Evolutionary conservation across 495 filamentous ascomycete genomes (phyloP), one percentile per base, ranked within the genome.

Genomic region (Podospora sp.): DNA sequence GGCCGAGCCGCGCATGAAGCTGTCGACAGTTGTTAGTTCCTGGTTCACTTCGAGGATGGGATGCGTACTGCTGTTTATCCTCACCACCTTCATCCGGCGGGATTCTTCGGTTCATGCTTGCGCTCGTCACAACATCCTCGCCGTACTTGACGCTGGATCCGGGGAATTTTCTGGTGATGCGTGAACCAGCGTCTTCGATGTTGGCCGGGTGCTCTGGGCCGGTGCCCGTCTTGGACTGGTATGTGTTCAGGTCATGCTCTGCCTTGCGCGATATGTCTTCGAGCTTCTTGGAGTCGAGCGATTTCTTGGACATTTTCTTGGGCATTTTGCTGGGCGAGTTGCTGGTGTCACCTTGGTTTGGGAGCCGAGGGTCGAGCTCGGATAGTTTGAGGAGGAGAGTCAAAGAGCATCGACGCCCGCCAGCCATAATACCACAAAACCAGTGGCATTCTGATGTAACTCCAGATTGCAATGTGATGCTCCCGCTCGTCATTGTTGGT

Each of bases 181-280:
- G 73, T 40, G 79, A 73, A 27, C 76, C 77, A 0, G 73, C 62
- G 11, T 78, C 74, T 2, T 77, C 76, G 26, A 69, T 67, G 1
- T 59, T 67, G 2, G 72, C 57, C 3, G 62, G 64, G 49, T 66
- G 73, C 20, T 53, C 59, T 5, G 20, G 58, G 35, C 63, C 40
- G 8, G 63, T 63, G 51, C 81, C 83, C 1, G 78, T 78, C 61
- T 85, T 84, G 51, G 79, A 65, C 29, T 75, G 71, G 68, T 80
- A 76, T 22, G 71, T 77, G 71, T 83, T 83, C 52, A 85, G 76
- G 67, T 84, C 83, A 25, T 69, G 75, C 74, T 85, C 82, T 18
- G 83, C 83, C 62, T 79, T 70, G 22, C 76, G 69, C 68, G 83
- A 80, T 59, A 85, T 77, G 49, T 75, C 60, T 20, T 68, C 59